phyloP scores from a whole-genome alignment of 768 basidiomycete genomes.

The Thelephora aurantiotincta region DNA sequence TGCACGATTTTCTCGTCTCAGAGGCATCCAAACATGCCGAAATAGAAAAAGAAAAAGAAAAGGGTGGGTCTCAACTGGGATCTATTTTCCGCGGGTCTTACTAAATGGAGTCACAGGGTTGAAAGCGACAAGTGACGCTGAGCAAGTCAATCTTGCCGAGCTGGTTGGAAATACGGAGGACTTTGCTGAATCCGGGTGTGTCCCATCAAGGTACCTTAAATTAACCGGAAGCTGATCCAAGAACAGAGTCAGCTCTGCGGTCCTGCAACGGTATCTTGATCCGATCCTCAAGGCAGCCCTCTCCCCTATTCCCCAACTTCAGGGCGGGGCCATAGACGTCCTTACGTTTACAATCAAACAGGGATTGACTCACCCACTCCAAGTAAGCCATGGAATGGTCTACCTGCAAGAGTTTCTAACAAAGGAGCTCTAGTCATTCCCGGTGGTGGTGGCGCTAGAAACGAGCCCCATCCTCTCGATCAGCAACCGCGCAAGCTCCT shows the following conservation, averaged over 20 bases:
- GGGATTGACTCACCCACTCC: conserved; percentile 88
- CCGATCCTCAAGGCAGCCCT: conserved; percentile 74
- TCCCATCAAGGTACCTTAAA: not conserved
- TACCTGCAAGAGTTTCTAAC: not conserved
- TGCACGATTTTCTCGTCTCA: conserved; percentile 83
- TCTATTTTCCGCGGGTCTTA: not conserved
- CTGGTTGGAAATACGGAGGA: conserved; percentile 91
- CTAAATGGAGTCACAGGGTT: not conserved
- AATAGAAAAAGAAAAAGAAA: conserved; percentile 46
- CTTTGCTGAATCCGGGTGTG: conserved; percentile 94
- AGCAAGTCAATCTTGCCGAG: conserved; percentile 78
- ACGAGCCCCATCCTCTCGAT: conserved; percentile 52
- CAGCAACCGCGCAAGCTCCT: conserved; percentile 59
- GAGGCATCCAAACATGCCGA: conserved; percentile 68
- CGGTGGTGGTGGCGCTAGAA: conserved; percentile 86
- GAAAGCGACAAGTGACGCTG: conserved; percentile 28
- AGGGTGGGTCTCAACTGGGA: not conserved
- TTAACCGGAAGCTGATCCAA: not conserved
- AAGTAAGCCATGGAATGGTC: conserved; percentile 29
- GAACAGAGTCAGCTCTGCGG: conserved; percentile 77
- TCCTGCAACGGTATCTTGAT: conserved; percentile 84
- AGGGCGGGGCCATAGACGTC: conserved; percentile 79
- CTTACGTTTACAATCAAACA: conserved; percentile 89
- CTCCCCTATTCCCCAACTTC: conserved; percentile 54
- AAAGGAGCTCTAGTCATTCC: conserved; percentile 56